Evolutionary conservation across 2,329 filamentous ascomycete genomes (phyloP), one percentile per base, ranked within the genome.

Genomic region (Sarocladium oryzae): DNA sequence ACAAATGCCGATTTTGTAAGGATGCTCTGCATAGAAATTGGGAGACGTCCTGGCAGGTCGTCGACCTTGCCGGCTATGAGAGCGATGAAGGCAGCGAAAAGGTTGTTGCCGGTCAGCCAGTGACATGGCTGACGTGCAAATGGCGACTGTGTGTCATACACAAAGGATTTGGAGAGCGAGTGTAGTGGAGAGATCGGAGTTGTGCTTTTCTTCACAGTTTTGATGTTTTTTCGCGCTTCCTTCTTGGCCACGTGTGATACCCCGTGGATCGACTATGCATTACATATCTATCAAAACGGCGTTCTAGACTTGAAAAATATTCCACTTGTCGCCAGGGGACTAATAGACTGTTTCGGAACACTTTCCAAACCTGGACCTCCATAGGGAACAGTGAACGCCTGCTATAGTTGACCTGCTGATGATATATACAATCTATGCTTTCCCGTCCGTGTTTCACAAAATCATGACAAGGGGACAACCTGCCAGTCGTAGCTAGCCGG

Each of bases 11-110:
- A 97, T 64, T 91, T 99, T 65, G 84, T 95, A n/a, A 75, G 91
- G 40, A 85, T 97, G 74, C 69, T 97, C 48, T 95, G 95, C 38
- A 75, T 92, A 28, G 93, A 99, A 69, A 84, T 95, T 58, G 91
- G 91, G 2, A 75, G 92, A 56, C 76, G 76, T 57, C 78, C 82
- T 4, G 91, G 92, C 0, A 82, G 79, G 57, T 73, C 78, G 2
- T 67, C 78, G 56, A 76, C 79, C 1, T 59, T 86, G 45, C 75
- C 75, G 1, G 73, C 72, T 6, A 78, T 86, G 74, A 75, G 77
- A 57, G 82, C 80, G 10, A 67, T 75, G 7, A 86, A 85, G 65
- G 62, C 66, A 6, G 79, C 43, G n/a, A 48, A 48, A 23, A 48
- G 43, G 26, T 48, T 48, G 43, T 33, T 48, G 43, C 43, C 43